Evolutionary conservation across 2,329 filamentous ascomycete genomes (phyloP), one percentile per base, ranked within the genome.

Genomic region (Fusarium kyushuense): DNA sequence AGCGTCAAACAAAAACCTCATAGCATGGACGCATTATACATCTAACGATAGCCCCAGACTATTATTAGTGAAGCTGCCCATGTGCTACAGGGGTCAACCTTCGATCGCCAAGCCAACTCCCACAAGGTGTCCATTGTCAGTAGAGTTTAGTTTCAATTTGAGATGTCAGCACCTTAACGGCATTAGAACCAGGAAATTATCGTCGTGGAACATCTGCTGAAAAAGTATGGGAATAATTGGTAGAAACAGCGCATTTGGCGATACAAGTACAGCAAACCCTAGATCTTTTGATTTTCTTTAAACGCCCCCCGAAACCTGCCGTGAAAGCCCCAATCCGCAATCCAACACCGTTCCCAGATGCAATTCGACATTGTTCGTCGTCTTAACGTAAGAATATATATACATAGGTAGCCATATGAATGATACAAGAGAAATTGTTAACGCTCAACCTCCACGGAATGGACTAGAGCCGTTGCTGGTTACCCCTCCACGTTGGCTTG

Each of bases 401-500:
- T 56, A 59, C 46, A 70, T 54, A 59, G 45, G 67, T 55, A 36
- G 36, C 30, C 47, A 11, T 12, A 40, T 27, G 43, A 12, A 12
- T 17, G 12, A 23, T 14, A 67, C 33, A 63, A 67, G 67, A 51
- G 49, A 58, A 61, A 66, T 64, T 48, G 27, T 58, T 61, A 48
- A 64, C 21, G 36, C 23, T 30, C 30, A 51, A 17, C 35, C 27
- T 38, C 25, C 19, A 8, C 25, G 13, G 30, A n/a, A 30, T 27
- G 33, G n/a, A 35, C 21, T n/a, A 29, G 25, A 43, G 16, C 14
- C 25, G 35, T 19, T 1, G 21, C 11, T 30, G 14, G 27, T 73
- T 54, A 78, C 21, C 35, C 45, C 76, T 72, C 60, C 69, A 75
- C 38, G 54, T 76, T 19, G 74, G 63, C 27, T 74, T 67, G 10